Percentiles rank a stretch among this genome's conserved stretches.
Conservation (phyloP, 345 rosid genomes). For the Moringa oleifera region DNA sequence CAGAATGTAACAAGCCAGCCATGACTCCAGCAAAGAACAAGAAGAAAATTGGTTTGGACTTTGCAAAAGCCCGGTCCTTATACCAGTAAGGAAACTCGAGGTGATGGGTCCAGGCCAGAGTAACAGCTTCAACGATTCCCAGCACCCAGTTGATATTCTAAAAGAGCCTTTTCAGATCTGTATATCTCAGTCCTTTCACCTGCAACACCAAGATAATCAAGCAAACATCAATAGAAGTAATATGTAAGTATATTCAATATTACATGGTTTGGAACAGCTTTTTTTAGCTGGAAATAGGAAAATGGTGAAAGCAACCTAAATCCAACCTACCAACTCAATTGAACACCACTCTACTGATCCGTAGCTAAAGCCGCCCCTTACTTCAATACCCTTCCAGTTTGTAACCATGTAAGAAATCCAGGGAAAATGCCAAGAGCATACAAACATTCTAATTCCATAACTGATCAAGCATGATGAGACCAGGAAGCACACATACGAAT, state of each 20-base stretch:
- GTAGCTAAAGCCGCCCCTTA: background rate
- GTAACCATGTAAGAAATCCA: background rate
- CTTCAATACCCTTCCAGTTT: background rate
- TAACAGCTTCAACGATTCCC: conserved; percentile 22
- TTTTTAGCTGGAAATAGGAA: background rate
- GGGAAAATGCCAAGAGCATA: too few relatives aligned
- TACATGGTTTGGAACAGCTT: background rate
- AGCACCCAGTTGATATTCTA: background rate
- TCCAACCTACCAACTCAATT: background rate
- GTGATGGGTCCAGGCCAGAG: conserved; percentile 70
- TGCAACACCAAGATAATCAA: conserved; percentile 17
- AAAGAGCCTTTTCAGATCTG: conserved; percentile 6
- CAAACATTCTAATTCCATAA: too few relatives aligned
- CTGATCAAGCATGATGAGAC: too few relatives aligned
- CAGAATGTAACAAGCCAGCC: conserved; percentile 54
- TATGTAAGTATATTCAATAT: background rate
- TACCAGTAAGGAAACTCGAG: conserved; percentile 37
- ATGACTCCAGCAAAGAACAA: conserved; percentile 55
- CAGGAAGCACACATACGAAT: background rate
- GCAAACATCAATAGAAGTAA: background rate
- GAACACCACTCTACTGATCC: background rate
- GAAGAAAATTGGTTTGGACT: conserved; percentile 53
- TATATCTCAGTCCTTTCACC: conserved; percentile 12
- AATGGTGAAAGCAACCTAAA: background rate
- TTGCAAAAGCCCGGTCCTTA: conserved; percentile 41